Base-by-base conservation (phyloP, 2,329 filamentous ascomycete genomes). In the Blastomyces parvus region DNA sequence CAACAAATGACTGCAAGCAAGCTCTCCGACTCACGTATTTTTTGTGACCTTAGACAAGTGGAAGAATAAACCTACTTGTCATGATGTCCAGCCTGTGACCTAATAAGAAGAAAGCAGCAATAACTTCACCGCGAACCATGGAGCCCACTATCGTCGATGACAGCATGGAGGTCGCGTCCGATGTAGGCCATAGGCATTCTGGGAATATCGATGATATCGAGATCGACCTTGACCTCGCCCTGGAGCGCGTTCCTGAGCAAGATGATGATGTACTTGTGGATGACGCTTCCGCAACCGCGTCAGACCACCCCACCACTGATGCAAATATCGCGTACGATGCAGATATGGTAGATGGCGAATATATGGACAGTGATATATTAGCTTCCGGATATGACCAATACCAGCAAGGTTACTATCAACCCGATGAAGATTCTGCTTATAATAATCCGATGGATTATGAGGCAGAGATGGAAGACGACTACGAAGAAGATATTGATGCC, bases 241-340 rank as follows among this genome's bases (percentile, higher is more conserved):
- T 71, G 19, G 69, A 71, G 27, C 68, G 65, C n/a, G 67, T 67
- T 46, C 66, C 69, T 38, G 72, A 74, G 33, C 79, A 86, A 64
- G 82, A 85, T 67, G 81, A 85, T 67, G 78, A 80, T 64, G 83
- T 85, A 61, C 77, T 84, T 59, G 80, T 84, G 67, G 85, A 87
- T 67, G 75, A 77, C 62, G 73, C 74, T 55, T 76, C 75, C 64
- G 75, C 77, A 50, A 71, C 73, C 56, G 73, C 79, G 67, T 71
- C 79, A 27, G 74, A 68, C 65, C 71, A 67, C 64, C 68, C 67
- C n/a, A 68, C 71, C 27, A 67, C 70, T 4, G 71, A 69, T 17
- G 73, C 74, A 42, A 70, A 72, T 38, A 67, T 58, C 14, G 67
- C 68, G 9, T 71, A 73, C 52, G 75, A 81, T 70, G 79, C 80